phyloP scores from a whole-genome alignment of 306 rosid genomes.

The Malus domestica region DNA sequence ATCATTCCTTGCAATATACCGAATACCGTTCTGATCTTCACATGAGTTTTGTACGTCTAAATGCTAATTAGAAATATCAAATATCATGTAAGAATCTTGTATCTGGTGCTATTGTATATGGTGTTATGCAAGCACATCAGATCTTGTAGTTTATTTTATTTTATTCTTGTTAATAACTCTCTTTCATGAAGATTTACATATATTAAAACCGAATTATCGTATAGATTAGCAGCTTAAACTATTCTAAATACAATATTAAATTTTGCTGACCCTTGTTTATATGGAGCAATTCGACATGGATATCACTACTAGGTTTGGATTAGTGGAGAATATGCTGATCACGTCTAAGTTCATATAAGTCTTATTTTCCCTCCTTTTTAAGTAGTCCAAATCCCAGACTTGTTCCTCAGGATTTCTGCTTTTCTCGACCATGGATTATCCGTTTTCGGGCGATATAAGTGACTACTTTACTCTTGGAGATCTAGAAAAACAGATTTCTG shows the following conservation, averaged over 20 bases:
- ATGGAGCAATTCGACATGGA: slow-evolving; percentile 20
- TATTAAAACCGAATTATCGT: not conserved
- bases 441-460: slow-evolving; percentile 17
- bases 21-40: not conserved
- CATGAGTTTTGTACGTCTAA: slow-evolving; percentile 16
- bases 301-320: slow-evolving; percentile 28
- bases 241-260: not conserved
- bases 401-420: slow-evolving; percentile 14
- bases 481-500: slow-evolving; percentile 58
- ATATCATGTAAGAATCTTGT: not conserved
- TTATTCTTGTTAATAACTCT: not conserved
- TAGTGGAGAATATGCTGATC: slow-evolving; percentile 24
- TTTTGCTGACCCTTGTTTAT: not conserved
- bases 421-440: slow-evolving; percentile 17
- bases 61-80: not conserved
- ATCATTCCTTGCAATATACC: slow-evolving; percentile 16
- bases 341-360: slow-evolving; percentile 9
- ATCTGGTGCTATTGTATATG: slow-evolving; percentile 13
- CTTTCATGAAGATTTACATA: not conserved
- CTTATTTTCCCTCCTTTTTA: slow-evolving; percentile 14
- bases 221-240: not conserved
- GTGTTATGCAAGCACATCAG: slow-evolving; percentile 35
- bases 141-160: not conserved
- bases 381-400: slow-evolving; percentile 5
- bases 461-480: not conserved